Base-by-base conservation (phyloP, 2,329 filamentous ascomycete genomes). In the Trichoderma sp. region DNA sequence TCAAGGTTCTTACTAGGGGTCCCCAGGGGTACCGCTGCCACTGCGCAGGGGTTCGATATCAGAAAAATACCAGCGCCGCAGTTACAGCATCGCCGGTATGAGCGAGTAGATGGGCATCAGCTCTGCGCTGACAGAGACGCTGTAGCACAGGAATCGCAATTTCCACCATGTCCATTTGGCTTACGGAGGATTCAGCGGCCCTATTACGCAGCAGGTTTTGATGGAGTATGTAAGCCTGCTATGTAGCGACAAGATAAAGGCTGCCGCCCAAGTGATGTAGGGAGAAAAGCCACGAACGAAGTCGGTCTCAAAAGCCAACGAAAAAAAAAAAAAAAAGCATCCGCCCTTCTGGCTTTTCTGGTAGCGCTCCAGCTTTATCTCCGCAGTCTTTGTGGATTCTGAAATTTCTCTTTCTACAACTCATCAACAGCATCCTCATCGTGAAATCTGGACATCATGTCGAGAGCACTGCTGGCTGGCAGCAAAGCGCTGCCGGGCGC, bases 401-500 rank as follows among this genome's bases (percentile, higher is more conserved):
- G 3, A 4, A 26, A 14, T 39, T 54, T 37, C 13, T 32, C 30
- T 8, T n/a, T 32, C 21, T n/a, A 16, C 16, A 16, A 43, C 16
- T 2, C 26, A 55, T 65, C 14, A 16, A 37, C 37, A 4, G 26
- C n/a, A 10, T n/a, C 63, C 14, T 16, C 11, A 18, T 18, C 14
- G 5, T n/a, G 6, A 6, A n/a, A 43, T 28, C 73, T 75, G 49
- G 71, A 70, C 74, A 75, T 74, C 59, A 60, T 69, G 61, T 55
- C 55, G 49, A 68, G 65, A 32, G 68, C 67, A 24, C 54, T 69
- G 67, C 30, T 61, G 54, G 54, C 52, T n/a, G 55, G 59, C 18
- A 54, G 34, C 63, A 67, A 51, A 37, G 68, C 56, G 54, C 43
- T 66, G 68, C 37, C 39, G 34, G 7, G 28, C 18, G 43, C 21